Evolutionary conservation across 371 early-diverging fungal species (phyloP), one percentile per base, ranked within the genome.

Genomic region (Dinochytrium kinnereticum): DNA sequence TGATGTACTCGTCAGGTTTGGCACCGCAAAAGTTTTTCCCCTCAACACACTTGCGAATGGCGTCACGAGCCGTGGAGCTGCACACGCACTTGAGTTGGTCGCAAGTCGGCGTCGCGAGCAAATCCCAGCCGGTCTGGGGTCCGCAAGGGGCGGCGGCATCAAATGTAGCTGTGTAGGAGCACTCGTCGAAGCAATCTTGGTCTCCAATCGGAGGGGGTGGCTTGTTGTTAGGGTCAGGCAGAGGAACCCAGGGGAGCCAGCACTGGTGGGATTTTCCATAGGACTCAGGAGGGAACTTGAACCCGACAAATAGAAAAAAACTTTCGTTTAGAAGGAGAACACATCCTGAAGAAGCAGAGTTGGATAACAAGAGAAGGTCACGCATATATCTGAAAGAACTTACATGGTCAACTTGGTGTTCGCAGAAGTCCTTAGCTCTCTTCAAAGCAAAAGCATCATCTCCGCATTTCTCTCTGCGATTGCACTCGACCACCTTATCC

Each of bases 201-300:
- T 64, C 64, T 13, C 64, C 64, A 3, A 33, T 5, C 7, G 57
- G 57, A 5, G 26, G 26, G 5, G n/a, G n/a, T 15, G 64, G 64
- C 3, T 19, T 3, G 31, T 30, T 34, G 38, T 34, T 31, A 33
- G 64, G 64, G 64, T 64, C 36, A 17, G 64, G 64, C 5, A 64
- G 64, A 21, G 64, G 64, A 21, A 31, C 64, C 64, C 64, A 64
- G 21, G 64, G 64, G 5, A 64, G 34, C 64, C 64, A 64, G 34
- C 64, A 64, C 3, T 2, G 2, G 31, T 64, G 64, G 64, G 31
- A 31, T 15, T 30, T 64, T 15, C 34, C 34, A 24, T 64, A 64
- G 24, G 10, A 10, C 7, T 13, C 31, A 36, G 64, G 64, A 30
- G 64, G 64, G 31, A 64, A 64, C n/a, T n/a, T n/a, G n/a, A n/a